These are phyloP conservation scores for Sphagnurus paluster DNA, from an alignment of 1,284 basidiomycete species.

Conservation along the genomic window DNA sequence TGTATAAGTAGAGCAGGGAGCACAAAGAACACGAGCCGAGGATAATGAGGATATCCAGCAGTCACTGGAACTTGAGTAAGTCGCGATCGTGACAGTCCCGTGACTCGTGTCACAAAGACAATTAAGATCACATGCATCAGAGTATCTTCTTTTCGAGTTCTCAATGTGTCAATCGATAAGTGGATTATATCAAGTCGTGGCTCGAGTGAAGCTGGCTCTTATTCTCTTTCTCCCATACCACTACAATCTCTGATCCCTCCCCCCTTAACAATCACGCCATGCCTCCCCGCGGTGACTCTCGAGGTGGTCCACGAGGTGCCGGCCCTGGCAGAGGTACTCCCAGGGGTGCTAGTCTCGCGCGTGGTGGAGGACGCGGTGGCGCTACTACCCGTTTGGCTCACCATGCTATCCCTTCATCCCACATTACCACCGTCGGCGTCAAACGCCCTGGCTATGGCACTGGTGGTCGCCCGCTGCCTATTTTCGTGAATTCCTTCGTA, in stretches of 20 bases:
- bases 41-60: background rate
- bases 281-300: constrained; percentile 38
- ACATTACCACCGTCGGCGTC: constrained; percentile 62
- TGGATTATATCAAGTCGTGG: constrained; percentile 13
- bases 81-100: constrained; percentile 16
- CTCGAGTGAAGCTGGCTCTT: constrained; percentile 1
- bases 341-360: constrained; percentile 22
- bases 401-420: constrained; percentile 31
- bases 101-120: constrained; percentile 13
- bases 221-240: constrained; percentile 13
- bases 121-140: constrained; percentile 12
- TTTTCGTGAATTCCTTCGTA: constrained; percentile 68
- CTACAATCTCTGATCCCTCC: constrained; percentile 7
- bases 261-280: constrained; percentile 22
- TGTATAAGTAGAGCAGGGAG: constrained; percentile 1
- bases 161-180: constrained; percentile 19
- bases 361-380: constrained; percentile 33
- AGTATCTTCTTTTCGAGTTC: constrained; percentile 16
- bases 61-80: background rate
- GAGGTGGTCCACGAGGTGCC: constrained; percentile 12
- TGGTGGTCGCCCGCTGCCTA: constrained; percentile 48
- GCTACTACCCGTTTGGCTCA: constrained; percentile 29
- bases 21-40: constrained; percentile 1
- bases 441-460: constrained; percentile 62
- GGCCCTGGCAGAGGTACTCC: constrained; percentile 23